Base-by-base conservation (phyloP, 2,329 filamentous ascomycete genomes). In the Falciphora oryzae region DNA sequence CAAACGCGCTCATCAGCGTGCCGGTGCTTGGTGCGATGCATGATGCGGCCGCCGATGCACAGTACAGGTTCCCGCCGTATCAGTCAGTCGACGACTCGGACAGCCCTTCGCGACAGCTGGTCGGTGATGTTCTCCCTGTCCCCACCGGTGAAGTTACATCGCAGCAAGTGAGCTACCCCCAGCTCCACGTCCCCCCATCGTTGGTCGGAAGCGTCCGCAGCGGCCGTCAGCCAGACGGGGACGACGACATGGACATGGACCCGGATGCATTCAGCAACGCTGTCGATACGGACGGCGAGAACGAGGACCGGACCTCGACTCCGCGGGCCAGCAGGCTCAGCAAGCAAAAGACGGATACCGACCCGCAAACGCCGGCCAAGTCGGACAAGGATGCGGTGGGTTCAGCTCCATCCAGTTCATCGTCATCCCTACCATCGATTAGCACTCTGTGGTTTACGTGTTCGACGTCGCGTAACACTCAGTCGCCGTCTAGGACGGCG, bases 191-290 rank as follows among this genome's bases (percentile, higher is more conserved):
- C 1, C 71, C 71, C 29, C 71, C 73, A 3, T 79, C 78, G 0
- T 78, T 79, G 27, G 71, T 71, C 11, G 76, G 75, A 65, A 84
- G 78, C 68, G 71, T 76, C 68, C 75, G 60, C 66, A 84, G 79
- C 69, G 83, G 82, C 29, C 78, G 81, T 18, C 84, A 85, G 65
- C 78, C 79, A 4, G 80, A 83, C 65, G 78, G 76, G 6, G 71
- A 75, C 16, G 76, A 77, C 63, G 72, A 73, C 67, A 70, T 75
- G 18, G 75, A 77, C 50, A 70, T 74, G 56, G 74, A 75, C 56
- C 66, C 68, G 25, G 70, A 75, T 4, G 72, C 74, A 0, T 68
- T 74, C 0, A 69, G 71, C 14, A 63, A 44, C 13, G 44, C 67
- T 31, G 68, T 68, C 10, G 66, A 65, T 22, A 28, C 50, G 3